phyloP scores from a whole-genome alignment of 495 filamentous ascomycete genomes.

The Xylaria grammica region DNA sequence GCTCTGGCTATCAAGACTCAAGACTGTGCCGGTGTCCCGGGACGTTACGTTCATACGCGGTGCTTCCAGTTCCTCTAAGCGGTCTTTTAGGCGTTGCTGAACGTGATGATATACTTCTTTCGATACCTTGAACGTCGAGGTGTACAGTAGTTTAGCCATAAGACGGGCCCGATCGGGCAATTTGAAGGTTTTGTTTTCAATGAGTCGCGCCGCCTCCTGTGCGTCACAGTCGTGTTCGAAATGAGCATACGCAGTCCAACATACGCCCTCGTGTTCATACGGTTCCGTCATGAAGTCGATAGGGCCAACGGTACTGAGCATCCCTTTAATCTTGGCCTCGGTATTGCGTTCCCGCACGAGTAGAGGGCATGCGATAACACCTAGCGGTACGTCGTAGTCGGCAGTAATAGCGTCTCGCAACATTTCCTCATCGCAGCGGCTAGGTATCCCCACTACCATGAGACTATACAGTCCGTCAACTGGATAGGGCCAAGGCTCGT shows the following conservation, averaged over 20 bases:
- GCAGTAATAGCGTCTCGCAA: not conserved
- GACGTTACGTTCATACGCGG: not conserved
- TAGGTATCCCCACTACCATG: not conserved
- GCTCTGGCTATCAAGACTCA: not conserved
- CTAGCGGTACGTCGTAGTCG: not conserved
- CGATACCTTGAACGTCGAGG: conserved; percentile 9
- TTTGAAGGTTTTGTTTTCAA: not conserved
- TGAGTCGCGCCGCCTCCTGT: not conserved
- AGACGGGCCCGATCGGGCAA: not conserved
- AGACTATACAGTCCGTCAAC: not conserved
- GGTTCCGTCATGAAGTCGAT: conserved; percentile 4
- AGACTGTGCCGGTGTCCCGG: not conserved
- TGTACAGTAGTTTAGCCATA: not conserved
- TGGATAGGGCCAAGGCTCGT: not conserved
- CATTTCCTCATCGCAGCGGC: not conserved
- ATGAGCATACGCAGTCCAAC: not conserved
- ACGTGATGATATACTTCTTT: conserved; percentile 8
- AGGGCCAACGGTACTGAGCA: not conserved
- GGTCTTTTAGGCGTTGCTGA: not conserved
- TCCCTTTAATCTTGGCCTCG: not conserved
- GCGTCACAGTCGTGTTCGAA: conserved; percentile 3
- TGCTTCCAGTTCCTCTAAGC: not conserved
- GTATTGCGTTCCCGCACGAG: not conserved
- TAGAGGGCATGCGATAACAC: not conserved
- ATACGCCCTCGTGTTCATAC: not conserved